Evolutionary conservation across 2,329 filamentous ascomycete species (phyloP).

Genomic region (Paraphaeosphaeria minitans): DNA sequence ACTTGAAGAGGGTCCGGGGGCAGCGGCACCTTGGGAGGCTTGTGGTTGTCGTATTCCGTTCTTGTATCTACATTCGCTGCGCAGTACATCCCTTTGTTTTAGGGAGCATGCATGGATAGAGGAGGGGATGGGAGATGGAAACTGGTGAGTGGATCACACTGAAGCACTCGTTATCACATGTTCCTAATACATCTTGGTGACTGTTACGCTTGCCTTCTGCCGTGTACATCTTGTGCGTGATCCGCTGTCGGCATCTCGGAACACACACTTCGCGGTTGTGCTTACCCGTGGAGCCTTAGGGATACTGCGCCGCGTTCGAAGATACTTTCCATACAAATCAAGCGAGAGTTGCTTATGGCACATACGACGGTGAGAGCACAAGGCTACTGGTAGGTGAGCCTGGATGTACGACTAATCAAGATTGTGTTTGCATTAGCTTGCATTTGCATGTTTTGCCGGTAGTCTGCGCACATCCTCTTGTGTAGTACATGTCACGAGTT

Average conservation of each 20-base stretch:
- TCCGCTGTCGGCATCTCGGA: background rate
- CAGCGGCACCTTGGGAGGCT: background rate
- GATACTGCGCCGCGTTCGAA: background rate
- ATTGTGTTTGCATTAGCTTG: background rate
- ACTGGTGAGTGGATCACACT: background rate
- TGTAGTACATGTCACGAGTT: background rate
- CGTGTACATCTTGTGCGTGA: background rate
- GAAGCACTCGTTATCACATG: background rate
- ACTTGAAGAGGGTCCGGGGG: background rate
- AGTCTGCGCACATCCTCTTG: background rate
- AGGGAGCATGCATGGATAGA: background rate
- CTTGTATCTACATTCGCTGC: slow-evolving; percentile 3
- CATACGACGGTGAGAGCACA: background rate
- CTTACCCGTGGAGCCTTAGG: background rate
- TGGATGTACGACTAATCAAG: background rate
- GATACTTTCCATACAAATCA: background rate
- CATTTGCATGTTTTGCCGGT: background rate
- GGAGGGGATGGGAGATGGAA: background rate
- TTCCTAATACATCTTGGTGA: background rate
- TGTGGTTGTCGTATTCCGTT: background rate
- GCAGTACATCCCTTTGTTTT: background rate
- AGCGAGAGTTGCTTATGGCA: background rate
- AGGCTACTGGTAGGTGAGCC: background rate
- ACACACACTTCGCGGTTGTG: background rate
- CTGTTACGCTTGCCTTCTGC: background rate